Base-by-base conservation (phyloP, 257 asterid species). In the Solanum sejunctum region DNA sequence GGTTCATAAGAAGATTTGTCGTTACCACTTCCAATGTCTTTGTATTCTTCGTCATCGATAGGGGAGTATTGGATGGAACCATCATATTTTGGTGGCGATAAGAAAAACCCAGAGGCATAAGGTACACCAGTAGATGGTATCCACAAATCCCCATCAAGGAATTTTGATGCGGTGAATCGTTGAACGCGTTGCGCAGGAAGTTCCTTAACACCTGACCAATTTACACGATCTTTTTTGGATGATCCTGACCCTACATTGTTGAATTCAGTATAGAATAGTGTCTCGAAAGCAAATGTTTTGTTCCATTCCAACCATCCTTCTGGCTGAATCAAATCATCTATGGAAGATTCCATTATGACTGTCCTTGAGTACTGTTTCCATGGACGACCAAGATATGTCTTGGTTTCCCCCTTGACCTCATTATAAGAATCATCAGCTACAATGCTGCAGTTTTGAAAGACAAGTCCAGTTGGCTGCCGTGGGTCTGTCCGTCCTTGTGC, bases 311-410 rank as follows among this genome's bases (percentile, higher is more conserved):
- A 83, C 96, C 96, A 95, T 16, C 98, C 98, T 6, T 93, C 91
- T 0, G 95, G 92, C 52, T 93, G 93, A 85, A 95, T 93, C 63
- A 91, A 56, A 82, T 92, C 96, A 26, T 89, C 96, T 2, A 95
- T 84, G 85, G 70, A 91, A 0, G 98, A 93, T 57, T 95, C 98
- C 92, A 95, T 89, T 71, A 95, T 85, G 7, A 95, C 82, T 43
- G 98, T 93, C 60, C 98, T 90, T 0, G 98, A 95, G 26, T 51
- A 94, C 57, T 90, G 91, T 60, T 94, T 95, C 98, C 98, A 95
- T 0, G 98, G 98, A 80, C 98, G 77, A 10, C 94, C 98, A 0
- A 95, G 93, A 75, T 90, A 95, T 2, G 98, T 86, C 73, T 91
- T 90, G 69, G 86, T 20, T 66, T 85, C 71, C 85, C 84, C 56